These are phyloP conservation scores for Vigna hirtella DNA, from an alignment of 306 rosid genomes.

Conservation along the genomic window DNA sequence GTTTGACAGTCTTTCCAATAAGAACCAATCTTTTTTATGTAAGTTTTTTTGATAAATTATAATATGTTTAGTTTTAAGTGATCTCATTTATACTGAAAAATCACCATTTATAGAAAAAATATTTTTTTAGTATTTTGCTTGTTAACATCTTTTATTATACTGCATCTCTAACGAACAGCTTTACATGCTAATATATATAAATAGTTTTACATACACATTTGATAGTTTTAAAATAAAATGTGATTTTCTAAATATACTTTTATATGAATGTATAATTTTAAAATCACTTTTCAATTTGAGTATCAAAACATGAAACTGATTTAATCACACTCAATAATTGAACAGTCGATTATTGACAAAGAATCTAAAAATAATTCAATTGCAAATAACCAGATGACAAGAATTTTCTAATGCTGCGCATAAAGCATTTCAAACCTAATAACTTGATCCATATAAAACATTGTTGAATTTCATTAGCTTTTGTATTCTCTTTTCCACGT, in stretches of 20 bases:
- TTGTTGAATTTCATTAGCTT: not conserved
- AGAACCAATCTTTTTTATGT: not conserved
- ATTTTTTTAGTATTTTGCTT: not conserved
- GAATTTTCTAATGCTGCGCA: too few relatives aligned
- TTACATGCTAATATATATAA: not conserved
- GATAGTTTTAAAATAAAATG: not conserved
- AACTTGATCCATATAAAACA: slow-evolving; percentile 23
- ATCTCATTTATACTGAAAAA: not conserved
- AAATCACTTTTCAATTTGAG: too few relatives aligned
- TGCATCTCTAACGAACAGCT: not conserved
- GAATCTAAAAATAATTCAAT: too few relatives aligned
- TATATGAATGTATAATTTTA: too few relatives aligned
- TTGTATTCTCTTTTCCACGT: slow-evolving; percentile 15
- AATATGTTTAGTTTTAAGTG: not conserved
- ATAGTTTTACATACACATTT: not conserved
- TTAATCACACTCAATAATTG: too few relatives aligned
- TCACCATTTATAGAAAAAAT: not conserved
- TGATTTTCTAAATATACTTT: too few relatives aligned
- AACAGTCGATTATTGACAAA: too few relatives aligned
- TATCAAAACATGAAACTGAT: too few relatives aligned
- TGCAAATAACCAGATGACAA: too few relatives aligned
- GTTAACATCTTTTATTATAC: not conserved
- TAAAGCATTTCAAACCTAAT: not conserved
- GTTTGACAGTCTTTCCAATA: not conserved
- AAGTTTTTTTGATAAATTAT: not conserved